These are phyloP conservation scores for Dothidotthia symphoricarpi DNA, from an alignment of 2,329 filamentous ascomycete genomes.

Conservation along the genomic window DNA sequence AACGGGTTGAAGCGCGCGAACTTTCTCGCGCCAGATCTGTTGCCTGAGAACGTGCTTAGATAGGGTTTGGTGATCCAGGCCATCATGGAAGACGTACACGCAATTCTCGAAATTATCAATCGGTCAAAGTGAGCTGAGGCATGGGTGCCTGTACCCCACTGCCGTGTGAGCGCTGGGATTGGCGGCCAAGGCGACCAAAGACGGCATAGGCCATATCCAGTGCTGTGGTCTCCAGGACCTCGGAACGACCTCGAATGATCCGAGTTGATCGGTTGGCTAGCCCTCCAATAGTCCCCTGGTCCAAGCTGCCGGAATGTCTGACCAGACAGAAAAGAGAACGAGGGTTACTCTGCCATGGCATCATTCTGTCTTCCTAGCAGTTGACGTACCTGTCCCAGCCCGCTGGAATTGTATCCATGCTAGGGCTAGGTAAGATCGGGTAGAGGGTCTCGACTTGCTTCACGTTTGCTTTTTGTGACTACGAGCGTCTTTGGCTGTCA, in stretches of 20 bases:
- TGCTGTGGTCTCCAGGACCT: constrained; percentile 25
- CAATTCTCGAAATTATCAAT: not conserved
- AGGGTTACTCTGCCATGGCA: no score
- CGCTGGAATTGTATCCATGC: no score
- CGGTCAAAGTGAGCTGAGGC: not conserved
- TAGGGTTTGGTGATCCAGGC: not conserved
- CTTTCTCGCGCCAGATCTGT: not conserved
- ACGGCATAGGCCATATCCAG: constrained; percentile 29
- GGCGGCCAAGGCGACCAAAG: constrained; percentile 16
- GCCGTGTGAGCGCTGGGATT: constrained; percentile 11
- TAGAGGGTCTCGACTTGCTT: no score
- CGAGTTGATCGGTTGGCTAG: constrained; percentile 29
- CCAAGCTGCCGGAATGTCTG: constrained; percentile 28
- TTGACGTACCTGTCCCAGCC: no score
- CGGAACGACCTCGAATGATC: constrained; percentile 17
- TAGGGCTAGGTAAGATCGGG: no score
- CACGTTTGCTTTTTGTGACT: not conserved
- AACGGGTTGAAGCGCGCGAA: constrained; percentile 1
- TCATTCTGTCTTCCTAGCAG: no score
- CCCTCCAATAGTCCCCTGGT: constrained; percentile 25
- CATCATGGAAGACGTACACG: not conserved
- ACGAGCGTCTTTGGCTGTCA: not conserved
- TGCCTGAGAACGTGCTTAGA: not conserved
- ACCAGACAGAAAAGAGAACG: no score
- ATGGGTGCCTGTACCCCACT: constrained; percentile 3